Conservation (phyloP, 352 stramenopile genomes). For the Albugo candida region DNA sequence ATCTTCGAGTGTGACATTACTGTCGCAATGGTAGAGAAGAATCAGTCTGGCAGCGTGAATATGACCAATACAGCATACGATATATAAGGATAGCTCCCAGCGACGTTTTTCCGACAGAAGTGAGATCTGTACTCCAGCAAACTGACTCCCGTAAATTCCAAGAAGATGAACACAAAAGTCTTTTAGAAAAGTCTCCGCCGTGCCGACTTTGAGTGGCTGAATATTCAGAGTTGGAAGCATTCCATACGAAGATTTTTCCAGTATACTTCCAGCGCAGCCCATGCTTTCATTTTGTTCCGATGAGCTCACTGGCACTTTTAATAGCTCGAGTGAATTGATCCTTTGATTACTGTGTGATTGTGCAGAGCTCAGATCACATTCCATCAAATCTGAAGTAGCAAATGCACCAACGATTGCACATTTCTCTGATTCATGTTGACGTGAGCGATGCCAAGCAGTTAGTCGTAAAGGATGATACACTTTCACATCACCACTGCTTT, state of each 20-base stretch:
- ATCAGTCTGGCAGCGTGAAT: constrained; percentile 2
- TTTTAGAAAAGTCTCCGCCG: constrained; percentile 60
- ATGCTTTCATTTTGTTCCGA: too few species aligned
- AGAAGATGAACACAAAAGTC: constrained; percentile 56
- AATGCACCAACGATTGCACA: too few species aligned
- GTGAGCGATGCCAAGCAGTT: too few species aligned
- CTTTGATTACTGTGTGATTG: too few species aligned
- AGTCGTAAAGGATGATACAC: too few species aligned
- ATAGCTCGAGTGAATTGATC: too few species aligned
- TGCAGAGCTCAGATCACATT: too few species aligned
- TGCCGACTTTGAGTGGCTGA: constrained; percentile 37
- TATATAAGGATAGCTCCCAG: constrained; percentile 31
- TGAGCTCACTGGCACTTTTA: too few species aligned
- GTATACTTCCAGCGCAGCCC: too few species aligned
- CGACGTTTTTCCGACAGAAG: constrained; percentile 19
- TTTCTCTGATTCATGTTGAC: too few species aligned
- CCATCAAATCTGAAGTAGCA: too few species aligned
- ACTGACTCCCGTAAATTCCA: constrained; percentile 34
- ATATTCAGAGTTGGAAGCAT: constrained; percentile 21
- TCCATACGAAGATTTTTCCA: constrained; percentile 6
- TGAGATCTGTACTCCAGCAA: constrained; percentile 25
- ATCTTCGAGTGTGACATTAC: neutral
- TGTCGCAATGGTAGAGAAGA: neutral
- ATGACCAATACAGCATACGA: constrained; percentile 31
- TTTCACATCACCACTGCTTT: too few species aligned